Percentiles rank a stretch among this genome's conserved stretches.
phyloP scores from a whole-genome alignment of 768 basidiomycete genomes.

The Pholiota microspora region DNA sequence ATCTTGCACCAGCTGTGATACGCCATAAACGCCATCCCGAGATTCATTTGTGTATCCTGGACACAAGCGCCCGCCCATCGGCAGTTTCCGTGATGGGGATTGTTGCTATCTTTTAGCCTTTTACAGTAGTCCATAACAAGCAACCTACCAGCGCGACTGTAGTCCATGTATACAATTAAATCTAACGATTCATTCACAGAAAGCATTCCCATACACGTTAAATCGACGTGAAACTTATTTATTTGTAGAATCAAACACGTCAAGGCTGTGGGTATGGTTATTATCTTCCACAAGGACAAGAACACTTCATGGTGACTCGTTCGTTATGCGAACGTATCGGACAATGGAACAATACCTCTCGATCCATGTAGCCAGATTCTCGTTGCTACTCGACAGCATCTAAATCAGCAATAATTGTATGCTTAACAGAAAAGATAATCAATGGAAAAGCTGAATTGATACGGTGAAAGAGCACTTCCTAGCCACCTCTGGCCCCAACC shows the following conservation, averaged over 20 bases:
- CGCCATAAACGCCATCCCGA: too few species aligned
- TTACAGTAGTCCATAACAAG: background rate
- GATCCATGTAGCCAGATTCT: background rate
- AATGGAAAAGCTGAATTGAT: background rate
- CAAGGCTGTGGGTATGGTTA: background rate
- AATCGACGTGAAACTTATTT: background rate
- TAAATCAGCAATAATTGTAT: too few species aligned
- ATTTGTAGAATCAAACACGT: background rate
- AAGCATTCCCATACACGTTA: background rate
- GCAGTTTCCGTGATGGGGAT: slow-evolving; percentile 6
- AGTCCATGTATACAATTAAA: background rate
- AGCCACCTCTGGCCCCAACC: background rate
- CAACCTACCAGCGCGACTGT: background rate
- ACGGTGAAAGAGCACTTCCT: background rate
- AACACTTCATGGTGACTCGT: background rate
- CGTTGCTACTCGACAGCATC: background rate
- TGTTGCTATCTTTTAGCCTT: background rate
- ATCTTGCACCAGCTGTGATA: too few species aligned
- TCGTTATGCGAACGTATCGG: slow-evolving; percentile 5
- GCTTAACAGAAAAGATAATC: background rate
- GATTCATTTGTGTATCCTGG: background rate
- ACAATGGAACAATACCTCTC: background rate
- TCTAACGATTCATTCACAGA: background rate
- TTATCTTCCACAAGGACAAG: background rate
- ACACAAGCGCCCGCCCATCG: slow-evolving; percentile 9